phyloP scores from a whole-genome alignment of 192 early-diverging fungal genomes.

The Dissophora ornata region DNA sequence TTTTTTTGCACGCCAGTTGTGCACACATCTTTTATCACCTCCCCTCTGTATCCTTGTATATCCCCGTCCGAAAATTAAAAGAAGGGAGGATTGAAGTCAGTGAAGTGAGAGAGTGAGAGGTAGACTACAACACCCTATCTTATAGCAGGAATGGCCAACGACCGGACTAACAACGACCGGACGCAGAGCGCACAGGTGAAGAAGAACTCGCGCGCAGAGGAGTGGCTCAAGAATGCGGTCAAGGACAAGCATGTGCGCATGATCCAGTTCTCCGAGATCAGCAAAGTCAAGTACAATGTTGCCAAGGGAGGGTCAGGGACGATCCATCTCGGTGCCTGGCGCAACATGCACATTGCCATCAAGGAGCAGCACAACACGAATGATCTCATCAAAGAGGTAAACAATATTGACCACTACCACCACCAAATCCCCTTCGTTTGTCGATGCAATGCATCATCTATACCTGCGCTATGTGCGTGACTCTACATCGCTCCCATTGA shows the following conservation, averaged over 20 bases:
- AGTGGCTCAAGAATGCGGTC: slow-evolving; percentile 52
- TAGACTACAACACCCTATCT: no score
- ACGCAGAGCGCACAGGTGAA: slow-evolving; percentile 52
- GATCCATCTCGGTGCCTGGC: slow-evolving; percentile 54
- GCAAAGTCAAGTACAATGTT: slow-evolving; percentile 54
- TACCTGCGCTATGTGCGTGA: no score
- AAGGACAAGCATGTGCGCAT: slow-evolving; percentile 55
- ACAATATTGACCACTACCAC: no score
- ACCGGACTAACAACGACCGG: slow-evolving; percentile 24
- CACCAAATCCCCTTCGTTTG: no score
- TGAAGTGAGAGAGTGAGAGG: no score
- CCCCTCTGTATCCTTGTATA: no score
- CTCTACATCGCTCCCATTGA: no score
- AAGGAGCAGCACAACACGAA: slow-evolving; percentile 55
- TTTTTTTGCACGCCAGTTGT: no score
- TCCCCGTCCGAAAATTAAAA: no score
- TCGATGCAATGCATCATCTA: no score
- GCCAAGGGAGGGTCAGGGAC: slow-evolving; percentile 53
- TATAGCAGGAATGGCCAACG: slow-evolving; percentile 49
- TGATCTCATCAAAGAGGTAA: slow-evolving; percentile 57
- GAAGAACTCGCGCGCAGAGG: slow-evolving; percentile 50
- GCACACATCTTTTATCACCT: no score
- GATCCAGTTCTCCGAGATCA: slow-evolving; percentile 56
- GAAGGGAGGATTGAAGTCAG: no score
- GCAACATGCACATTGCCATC: slow-evolving; percentile 55